phyloP scores from a whole-genome alignment of 106 monocot species.

The Narthecium ossifragum region DNA sequence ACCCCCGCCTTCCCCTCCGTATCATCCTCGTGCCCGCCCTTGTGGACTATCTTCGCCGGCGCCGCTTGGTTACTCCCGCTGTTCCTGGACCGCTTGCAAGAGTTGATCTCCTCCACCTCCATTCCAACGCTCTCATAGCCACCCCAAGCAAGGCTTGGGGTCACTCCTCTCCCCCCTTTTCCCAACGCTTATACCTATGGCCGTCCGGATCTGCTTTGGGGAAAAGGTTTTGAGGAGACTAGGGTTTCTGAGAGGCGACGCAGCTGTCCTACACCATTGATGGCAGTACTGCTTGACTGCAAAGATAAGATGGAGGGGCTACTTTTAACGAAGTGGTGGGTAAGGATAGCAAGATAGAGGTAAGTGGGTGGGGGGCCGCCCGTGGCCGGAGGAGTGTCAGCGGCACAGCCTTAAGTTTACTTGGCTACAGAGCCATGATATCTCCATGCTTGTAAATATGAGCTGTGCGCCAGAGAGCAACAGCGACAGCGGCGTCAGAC shows the following conservation, averaged over 20 bases:
- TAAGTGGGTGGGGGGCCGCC: background rate
- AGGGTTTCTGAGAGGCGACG: slow-evolving; percentile 11
- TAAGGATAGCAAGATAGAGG: background rate
- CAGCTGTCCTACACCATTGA: slow-evolving; percentile 26
- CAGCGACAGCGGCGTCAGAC: too few relatives aligned
- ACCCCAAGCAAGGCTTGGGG: too few relatives aligned
- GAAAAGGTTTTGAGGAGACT: background rate
- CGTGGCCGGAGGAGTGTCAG: background rate
- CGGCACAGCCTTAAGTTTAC: background rate
- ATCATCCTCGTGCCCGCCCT: slow-evolving; percentile 17
- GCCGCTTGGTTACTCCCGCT: slow-evolving; percentile 7
- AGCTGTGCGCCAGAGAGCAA: too few relatives aligned
- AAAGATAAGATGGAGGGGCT: too few relatives aligned
- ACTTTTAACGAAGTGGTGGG: too few relatives aligned
- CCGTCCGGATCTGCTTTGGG: background rate
- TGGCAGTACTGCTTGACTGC: slow-evolving; percentile 5
- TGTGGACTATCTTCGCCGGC: background rate
- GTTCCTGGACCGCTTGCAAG: slow-evolving; percentile 39
- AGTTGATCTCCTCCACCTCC: slow-evolving; percentile 36
- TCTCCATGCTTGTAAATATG: too few relatives aligned
- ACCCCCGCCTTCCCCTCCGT: background rate
- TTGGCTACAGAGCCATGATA: too few relatives aligned
- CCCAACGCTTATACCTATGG: background rate
- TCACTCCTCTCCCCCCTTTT: background rate
- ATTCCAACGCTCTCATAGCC: slow-evolving; percentile 42